Conservation (phyloP, 139 green algal genomes). For the Penium margaritaceum region DNA sequence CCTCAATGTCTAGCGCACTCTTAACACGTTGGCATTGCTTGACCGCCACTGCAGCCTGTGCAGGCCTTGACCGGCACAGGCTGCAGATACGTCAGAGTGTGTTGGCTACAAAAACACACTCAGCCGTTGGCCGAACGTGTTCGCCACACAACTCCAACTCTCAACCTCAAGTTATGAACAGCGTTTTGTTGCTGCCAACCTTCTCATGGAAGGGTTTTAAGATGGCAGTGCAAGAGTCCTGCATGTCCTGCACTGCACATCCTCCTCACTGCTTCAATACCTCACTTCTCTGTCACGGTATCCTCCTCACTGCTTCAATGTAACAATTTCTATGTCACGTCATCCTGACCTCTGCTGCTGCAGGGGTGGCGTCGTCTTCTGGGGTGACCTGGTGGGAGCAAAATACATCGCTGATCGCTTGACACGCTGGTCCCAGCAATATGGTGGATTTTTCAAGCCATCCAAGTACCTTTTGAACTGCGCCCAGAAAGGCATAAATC, state of each 20-base stretch:
- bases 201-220: not conserved
- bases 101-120: too few species aligned
- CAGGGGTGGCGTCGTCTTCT: slow-evolving; percentile 43
- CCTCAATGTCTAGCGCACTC: too few species aligned
- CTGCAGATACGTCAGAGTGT: too few species aligned
- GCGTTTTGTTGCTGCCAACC: not conserved
- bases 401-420: slow-evolving; percentile 37
- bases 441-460: slow-evolving; percentile 44
- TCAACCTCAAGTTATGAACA: not conserved
- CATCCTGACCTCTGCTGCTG: not conserved
- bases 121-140: too few species aligned
- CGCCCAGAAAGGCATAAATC: slow-evolving; percentile 35
- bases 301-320: too few species aligned
- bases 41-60: too few species aligned
- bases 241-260: not conserved
- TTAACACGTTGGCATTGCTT: too few species aligned
- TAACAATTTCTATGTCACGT: too few species aligned
- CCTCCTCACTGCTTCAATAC: not conserved
- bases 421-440: slow-evolving; percentile 31
- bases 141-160: too few species aligned
- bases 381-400: slow-evolving; percentile 31
- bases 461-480: slow-evolving; percentile 24
- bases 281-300: not conserved
- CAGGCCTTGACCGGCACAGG: too few species aligned
- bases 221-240: not conserved